These are phyloP conservation scores for Gaeumannomyces sp. DNA, from an alignment of 2,329 filamentous ascomycete species.

Conservation along the genomic window DNA sequence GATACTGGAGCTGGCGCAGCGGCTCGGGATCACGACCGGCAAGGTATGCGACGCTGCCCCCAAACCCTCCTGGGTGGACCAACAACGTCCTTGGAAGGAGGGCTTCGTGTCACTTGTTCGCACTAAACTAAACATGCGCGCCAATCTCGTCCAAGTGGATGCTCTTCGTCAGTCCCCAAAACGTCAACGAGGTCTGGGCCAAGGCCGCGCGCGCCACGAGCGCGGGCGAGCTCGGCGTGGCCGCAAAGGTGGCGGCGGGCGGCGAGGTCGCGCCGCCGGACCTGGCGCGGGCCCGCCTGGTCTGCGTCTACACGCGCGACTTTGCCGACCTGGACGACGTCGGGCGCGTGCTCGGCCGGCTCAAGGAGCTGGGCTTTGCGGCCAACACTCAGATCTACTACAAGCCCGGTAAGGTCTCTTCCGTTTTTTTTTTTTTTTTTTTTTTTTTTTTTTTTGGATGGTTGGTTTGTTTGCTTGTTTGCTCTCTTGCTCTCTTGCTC, in stretches of 20 bases:
- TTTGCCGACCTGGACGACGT: conserved; percentile 66
- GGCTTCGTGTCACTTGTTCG: no score
- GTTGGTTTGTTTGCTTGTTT: not conserved
- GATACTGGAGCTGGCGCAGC: conserved; percentile 55
- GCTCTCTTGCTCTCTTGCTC: no score
- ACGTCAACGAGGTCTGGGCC: conserved; percentile 60
- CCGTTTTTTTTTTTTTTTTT: not conserved
- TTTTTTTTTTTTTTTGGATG: no score
- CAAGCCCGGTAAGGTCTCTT: conserved; percentile 53
- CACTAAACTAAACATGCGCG: no score
- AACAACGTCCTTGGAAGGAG: no score
- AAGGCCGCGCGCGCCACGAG: conserved; percentile 60
- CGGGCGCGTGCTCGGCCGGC: conserved; percentile 54
- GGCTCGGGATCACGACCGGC: conserved; percentile 53
- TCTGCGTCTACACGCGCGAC: conserved; percentile 74
- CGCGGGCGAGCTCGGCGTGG: conserved; percentile 62
- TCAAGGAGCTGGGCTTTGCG: conserved; percentile 55
- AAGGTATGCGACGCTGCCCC: no score
- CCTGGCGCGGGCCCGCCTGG: conserved; percentile 45
- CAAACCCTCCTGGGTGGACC: no score
- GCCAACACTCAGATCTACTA: conserved; percentile 60
- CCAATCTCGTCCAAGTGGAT: conserved; percentile 62
- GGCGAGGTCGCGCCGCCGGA: conserved; percentile 37
- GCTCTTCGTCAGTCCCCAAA: conserved; percentile 52
- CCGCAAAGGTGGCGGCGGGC: conserved; percentile 54